Base-by-base conservation (phyloP, 345 rosid genomes). In the Euphorbia lathyris region DNA sequence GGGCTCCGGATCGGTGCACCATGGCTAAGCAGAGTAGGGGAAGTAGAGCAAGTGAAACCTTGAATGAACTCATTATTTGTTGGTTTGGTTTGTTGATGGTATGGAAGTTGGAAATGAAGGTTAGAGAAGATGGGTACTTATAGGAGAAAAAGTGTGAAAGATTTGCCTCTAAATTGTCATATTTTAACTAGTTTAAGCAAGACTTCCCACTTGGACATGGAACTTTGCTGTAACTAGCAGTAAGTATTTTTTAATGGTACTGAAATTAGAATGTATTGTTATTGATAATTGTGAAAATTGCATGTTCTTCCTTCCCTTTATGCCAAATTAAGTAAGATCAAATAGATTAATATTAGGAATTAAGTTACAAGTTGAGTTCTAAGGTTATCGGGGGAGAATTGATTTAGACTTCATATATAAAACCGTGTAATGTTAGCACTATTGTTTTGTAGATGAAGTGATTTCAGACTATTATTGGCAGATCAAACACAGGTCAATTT, bases 191-290 rank as follows among this genome's bases (percentile, higher is more conserved):
- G 14, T 10, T 57, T 57, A 17, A 51, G 51, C 34, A 50, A 70
- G 25, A 61, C 67, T 34, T 22, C 26, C 25, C 73, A 66, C 66
- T 48, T 70, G 67, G 73, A 60, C 67, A 60, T 51, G 42, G 11
- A 22, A 34, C 73, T 61, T 61, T 61, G 61, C 61, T 26, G 5
- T 29, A 34, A 57, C 36, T 57, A 12, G 36, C 36, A 57, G 30
- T 7, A 9, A 57, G 61, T 29, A 57, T 0, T 70, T 43, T n/a
- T 16, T 48, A 34, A 48, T 50, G 36, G 23, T 61, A 22, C 7
- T 47, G n/a, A 50, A 61, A 30, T 25, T 12, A 10, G 47, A 0
- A 57, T 20, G 27, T 51, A 16, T 51, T 51, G 23, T 22, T 51
- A 40, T 55, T 55, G 59, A 51, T 51, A 13, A 27, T 10, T 2